Percentiles rank a stretch among this genome's conserved stretches.
Conservation (phyloP, 306 rosid genomes). For the Aeschynomene evenia region DNA sequence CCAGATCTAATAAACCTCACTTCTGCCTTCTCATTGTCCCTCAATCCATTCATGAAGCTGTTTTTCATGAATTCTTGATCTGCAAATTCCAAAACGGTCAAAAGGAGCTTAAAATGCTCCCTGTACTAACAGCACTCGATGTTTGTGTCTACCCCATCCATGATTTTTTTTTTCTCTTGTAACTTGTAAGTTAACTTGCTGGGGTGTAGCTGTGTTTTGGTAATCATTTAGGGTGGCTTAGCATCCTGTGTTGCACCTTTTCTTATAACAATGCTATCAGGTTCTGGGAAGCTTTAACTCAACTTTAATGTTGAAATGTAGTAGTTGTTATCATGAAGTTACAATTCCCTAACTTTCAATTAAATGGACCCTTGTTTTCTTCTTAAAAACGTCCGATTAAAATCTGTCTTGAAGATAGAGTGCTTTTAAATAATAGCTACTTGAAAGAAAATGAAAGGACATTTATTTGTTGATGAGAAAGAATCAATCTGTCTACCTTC, state of each 20-base stretch:
- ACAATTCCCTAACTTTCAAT: neutral
- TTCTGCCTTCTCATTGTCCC: neutral
- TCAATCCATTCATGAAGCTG: too few relatives aligned
- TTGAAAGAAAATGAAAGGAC: neutral
- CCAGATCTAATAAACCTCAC: neutral
- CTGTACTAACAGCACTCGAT: too few relatives aligned
- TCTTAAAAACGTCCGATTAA: neutral
- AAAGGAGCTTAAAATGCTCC: too few relatives aligned
- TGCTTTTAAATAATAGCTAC: conserved; percentile 6
- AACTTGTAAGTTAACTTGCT: too few relatives aligned
- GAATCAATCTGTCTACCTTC: conserved; percentile 20
- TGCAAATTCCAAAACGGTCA: too few relatives aligned
- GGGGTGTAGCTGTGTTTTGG: neutral
- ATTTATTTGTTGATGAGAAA: neutral
- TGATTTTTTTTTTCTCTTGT: too few relatives aligned
- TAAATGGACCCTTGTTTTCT: conserved; percentile 4
- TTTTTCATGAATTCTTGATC: too few relatives aligned
- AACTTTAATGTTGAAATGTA: neutral
- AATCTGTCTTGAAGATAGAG: neutral
- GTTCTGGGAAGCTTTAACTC: neutral
- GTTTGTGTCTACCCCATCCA: too few relatives aligned
- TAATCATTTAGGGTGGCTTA: neutral
- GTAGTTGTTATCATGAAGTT: conserved; percentile 2
- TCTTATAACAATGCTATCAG: neutral
- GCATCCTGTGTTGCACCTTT: neutral